phyloP scores from a whole-genome alignment of 768 basidiomycete species.

The Chalciporus chontae region DNA sequence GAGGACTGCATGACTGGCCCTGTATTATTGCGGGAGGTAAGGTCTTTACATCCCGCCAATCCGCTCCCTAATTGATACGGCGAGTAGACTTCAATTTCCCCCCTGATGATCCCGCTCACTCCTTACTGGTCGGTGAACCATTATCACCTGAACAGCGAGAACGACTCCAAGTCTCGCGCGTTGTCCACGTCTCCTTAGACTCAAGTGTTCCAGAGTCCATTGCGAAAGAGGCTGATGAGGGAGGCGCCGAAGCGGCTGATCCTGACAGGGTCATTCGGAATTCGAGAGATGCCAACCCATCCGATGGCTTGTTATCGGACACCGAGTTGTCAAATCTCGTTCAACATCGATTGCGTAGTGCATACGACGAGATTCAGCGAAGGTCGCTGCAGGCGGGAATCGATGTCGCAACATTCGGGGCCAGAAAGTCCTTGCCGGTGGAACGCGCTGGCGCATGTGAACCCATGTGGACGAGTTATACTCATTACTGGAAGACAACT shows the following conservation, averaged over 20 bases:
- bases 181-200: slow-evolving; percentile 71
- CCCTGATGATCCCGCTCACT: slow-evolving; percentile 80
- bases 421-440: slow-evolving; percentile 38
- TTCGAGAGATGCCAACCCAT: slow-evolving; percentile 53
- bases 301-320: slow-evolving; percentile 68
- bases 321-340: slow-evolving; percentile 50
- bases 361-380: slow-evolving; percentile 57
- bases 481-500: slow-evolving; percentile 81
- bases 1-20: slow-evolving; percentile 58
- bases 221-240: slow-evolving; percentile 28
- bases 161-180: slow-evolving; percentile 56
- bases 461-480: slow-evolving; percentile 86
- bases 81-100: slow-evolving; percentile 83
- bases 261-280: slow-evolving; percentile 73
- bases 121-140: slow-evolving; percentile 62
- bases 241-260: slow-evolving; percentile 45
- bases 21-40: slow-evolving; percentile 82
- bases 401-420: slow-evolving; percentile 46
- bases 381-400: slow-evolving; percentile 10
- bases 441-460: slow-evolving; percentile 58
- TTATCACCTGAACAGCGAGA: slow-evolving; percentile 54
- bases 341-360: slow-evolving; percentile 49
- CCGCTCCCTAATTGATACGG: neutral
- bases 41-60: neutral
- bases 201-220: slow-evolving; percentile 41